Evolutionary conservation across 805 yeast species (phyloP).

Genomic region (Citeromyces nyonsensis): DNA sequence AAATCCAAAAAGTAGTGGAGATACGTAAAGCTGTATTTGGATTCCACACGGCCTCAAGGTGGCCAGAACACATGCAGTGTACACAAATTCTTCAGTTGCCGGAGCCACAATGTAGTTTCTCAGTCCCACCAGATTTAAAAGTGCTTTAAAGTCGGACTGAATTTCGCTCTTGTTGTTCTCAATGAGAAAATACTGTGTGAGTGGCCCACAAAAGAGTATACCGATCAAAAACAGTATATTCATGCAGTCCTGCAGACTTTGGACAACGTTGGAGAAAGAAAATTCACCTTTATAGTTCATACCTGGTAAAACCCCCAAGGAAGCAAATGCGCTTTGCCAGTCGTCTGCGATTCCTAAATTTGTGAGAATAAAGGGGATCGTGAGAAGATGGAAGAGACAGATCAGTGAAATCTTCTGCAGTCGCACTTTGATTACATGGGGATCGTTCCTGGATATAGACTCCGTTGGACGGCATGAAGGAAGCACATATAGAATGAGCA

Average conservation of each 20-base stretch:
- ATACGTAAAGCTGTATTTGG: conserved; percentile 4
- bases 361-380: not conserved
- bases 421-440: not conserved
- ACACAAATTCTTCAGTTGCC: conserved; percentile 61
- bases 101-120: conserved; percentile 62
- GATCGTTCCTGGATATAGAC: not conserved
- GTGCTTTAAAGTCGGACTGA: conserved; percentile 2
- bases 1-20: conserved; percentile 58
- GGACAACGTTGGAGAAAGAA: not conserved
- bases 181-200: conserved; percentile 3
- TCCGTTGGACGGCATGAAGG: not conserved
- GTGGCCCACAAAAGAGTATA: not conserved
- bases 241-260: not conserved
- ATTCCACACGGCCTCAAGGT: conserved; percentile 32
- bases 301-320: not conserved
- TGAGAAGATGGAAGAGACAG: not conserved
- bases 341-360: not conserved
- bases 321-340: not conserved
- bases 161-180: not conserved
- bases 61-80: no score
- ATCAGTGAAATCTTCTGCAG: not conserved
- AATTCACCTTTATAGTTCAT: not conserved
- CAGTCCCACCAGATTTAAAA: conserved; percentile 18
- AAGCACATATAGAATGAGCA: no score
- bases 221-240: not conserved